phyloP scores from a whole-genome alignment of 2,329 filamentous ascomycete species.

The Drechslera avenae region DNA sequence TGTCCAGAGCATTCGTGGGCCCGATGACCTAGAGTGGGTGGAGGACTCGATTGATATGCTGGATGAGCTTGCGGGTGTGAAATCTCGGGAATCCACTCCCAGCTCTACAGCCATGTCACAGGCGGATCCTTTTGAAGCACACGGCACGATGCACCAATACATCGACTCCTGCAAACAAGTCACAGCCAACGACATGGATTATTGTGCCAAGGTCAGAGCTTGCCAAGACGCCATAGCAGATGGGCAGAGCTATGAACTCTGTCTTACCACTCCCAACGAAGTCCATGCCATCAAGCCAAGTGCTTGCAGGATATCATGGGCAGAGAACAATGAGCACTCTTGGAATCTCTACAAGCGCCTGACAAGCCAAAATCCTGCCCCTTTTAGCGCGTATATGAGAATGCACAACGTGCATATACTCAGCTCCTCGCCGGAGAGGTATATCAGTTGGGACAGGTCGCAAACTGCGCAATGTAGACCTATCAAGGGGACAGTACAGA shows the following conservation, averaged over 20 bases:
- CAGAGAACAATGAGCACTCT: constrained; percentile 42
- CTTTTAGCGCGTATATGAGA: constrained; percentile 81
- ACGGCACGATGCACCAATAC: constrained; percentile 35
- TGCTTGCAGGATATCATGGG: constrained; percentile 35
- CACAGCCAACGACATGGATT: constrained; percentile 46
- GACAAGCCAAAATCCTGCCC: constrained; percentile 74
- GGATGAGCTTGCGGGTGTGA: constrained; percentile 35
- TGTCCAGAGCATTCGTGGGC: constrained; percentile 68
- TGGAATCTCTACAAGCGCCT: constrained; percentile 78
- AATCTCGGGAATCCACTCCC: constrained; percentile 40
- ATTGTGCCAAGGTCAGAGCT: constrained; percentile 68
- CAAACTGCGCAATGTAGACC: constrained; percentile 80
- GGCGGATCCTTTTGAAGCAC: constrained; percentile 39
- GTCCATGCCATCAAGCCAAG: constrained; percentile 52
- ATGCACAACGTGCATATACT: constrained; percentile 69
- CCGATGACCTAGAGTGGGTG: constrained; percentile 55
- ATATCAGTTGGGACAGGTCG: constrained; percentile 69
- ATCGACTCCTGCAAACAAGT: constrained; percentile 28
- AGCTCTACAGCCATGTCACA: constrained; percentile 30
- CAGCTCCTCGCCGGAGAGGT: constrained; percentile 87
- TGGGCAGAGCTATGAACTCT: constrained; percentile 85
- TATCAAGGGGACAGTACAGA: constrained; percentile 96
- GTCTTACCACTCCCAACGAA: constrained; percentile 75
- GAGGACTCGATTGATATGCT: constrained; percentile 39
- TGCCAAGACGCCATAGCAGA: constrained; percentile 75